Conservation (phyloP, 441 rosid genomes). For the Adansonia gregorii region DNA sequence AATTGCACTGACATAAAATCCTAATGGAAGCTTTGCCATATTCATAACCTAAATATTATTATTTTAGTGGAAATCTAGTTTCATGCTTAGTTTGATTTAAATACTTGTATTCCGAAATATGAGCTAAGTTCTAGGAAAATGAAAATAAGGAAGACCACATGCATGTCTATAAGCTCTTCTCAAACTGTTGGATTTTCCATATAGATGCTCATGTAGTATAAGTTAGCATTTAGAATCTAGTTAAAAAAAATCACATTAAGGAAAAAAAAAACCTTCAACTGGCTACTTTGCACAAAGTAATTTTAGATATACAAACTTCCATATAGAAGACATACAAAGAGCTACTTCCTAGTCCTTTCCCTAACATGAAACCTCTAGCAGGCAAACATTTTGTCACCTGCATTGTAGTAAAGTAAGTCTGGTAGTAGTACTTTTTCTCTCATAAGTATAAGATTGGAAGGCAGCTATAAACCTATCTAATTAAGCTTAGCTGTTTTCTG, state of each 20-base stretch:
- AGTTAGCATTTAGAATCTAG: background rate
- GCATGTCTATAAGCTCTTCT: background rate
- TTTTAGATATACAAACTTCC: slow-evolving; percentile 14
- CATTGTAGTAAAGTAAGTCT: background rate
- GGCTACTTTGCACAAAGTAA: background rate
- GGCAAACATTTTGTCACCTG: background rate
- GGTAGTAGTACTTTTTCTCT: background rate
- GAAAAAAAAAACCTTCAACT: background rate
- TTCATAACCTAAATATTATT: slow-evolving; percentile 3
- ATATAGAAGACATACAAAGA: background rate
- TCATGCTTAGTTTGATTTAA: background rate
- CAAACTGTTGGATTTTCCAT: slow-evolving; percentile 9
- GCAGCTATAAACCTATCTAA: background rate
- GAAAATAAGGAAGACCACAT: background rate
- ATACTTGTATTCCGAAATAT: background rate
- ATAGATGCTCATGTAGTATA: background rate
- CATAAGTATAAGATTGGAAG: background rate
- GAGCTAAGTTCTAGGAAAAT: background rate
- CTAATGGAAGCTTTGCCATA: background rate
- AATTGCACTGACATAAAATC: slow-evolving; percentile 21
- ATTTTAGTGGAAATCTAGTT: background rate
- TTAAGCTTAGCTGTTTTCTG: slow-evolving; percentile 6
- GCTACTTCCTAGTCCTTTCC: slow-evolving; percentile 13
- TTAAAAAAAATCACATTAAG: background rate
- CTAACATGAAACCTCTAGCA: background rate